These are phyloP conservation scores for Withania somnifera DNA, from an alignment of 305 asterid genomes.

Conservation along the genomic window DNA sequence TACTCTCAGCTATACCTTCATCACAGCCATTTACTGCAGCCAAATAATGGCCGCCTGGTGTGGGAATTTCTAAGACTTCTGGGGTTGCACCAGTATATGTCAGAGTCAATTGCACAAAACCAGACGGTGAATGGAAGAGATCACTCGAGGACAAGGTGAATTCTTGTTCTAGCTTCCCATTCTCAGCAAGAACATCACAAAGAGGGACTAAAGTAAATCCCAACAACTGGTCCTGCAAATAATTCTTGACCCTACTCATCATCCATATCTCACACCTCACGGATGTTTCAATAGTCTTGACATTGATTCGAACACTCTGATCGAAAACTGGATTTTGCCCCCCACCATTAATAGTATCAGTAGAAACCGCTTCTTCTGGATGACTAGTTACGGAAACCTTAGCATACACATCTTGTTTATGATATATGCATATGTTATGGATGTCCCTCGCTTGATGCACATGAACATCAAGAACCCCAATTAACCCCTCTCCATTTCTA, in stretches of 20 bases:
- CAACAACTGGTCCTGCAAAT: constrained; percentile 88
- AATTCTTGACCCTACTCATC: constrained; percentile 92
- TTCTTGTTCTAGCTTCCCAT: constrained; percentile 73
- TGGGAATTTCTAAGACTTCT: constrained; percentile 52
- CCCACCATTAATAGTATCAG: constrained; percentile 79
- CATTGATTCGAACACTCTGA: constrained; percentile 44
- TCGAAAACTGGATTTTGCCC: constrained; percentile 82
- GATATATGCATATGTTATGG: constrained; percentile 95
- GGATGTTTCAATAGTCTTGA: constrained; percentile 53
- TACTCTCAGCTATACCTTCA: too few relatives aligned
- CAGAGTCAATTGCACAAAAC: constrained; percentile 70
- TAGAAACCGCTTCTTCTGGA: constrained; percentile 64
- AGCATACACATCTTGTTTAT: constrained; percentile 92
- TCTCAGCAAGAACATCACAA: constrained; percentile 49
- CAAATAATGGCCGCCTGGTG: too few relatives aligned
- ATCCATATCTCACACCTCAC: constrained; percentile 95
- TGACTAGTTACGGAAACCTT: constrained; percentile 70
- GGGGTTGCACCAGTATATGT: constrained; percentile 55
- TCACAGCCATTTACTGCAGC: too few relatives aligned
- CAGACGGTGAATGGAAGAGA: constrained; percentile 96
- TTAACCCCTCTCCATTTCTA: constrained; percentile 24
- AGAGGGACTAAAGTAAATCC: constrained; percentile 90
- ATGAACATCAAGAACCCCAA: constrained; percentile 68
- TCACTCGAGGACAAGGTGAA: constrained; percentile 86
- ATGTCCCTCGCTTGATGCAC: constrained; percentile 87